Percentiles rank a stretch among this genome's conserved stretches.
Evolutionary conservation across 352 stramenopile genomes (phyloP).

Genomic region (Blastocystis sp.): DNA sequence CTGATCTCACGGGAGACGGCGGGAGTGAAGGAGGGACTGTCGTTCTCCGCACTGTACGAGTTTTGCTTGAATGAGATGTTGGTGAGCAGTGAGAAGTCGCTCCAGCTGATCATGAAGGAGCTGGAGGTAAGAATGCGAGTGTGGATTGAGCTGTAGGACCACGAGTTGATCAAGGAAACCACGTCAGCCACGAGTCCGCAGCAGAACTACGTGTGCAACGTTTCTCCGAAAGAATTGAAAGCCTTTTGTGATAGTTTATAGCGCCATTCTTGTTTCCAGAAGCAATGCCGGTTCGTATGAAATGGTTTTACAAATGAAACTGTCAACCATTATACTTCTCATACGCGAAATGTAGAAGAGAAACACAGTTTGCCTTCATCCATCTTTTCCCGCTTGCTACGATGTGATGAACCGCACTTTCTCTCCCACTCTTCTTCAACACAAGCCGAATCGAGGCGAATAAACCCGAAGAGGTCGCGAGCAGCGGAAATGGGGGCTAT

Average conservation of each 20-base stretch:
- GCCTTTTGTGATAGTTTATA: not conserved
- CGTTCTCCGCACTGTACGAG: conserved; percentile 32
- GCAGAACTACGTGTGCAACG: conserved; percentile 20
- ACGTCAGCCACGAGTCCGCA: conserved; percentile 8
- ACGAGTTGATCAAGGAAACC: conserved; percentile 15
- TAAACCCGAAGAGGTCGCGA: too few species aligned
- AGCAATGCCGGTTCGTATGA: too few species aligned
- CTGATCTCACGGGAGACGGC: conserved; percentile 21
- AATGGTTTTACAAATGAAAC: too few species aligned
- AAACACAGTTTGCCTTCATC: too few species aligned
- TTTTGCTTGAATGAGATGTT: conserved; percentile 36
- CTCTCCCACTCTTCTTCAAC: too few species aligned
- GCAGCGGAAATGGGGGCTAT: too few species aligned
- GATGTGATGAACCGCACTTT: too few species aligned
- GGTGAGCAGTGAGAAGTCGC: conserved; percentile 44
- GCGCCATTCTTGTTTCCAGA: too few species aligned
- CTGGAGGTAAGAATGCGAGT: not conserved
- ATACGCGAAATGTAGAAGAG: too few species aligned
- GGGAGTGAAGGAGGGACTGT: conserved; percentile 7
- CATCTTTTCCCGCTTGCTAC: too few species aligned
- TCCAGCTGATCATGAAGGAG: conserved; percentile 46
- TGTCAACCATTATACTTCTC: too few species aligned
- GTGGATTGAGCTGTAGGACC: not conserved
- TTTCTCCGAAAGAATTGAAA: conserved; percentile 21
- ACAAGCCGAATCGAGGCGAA: too few species aligned